Evolutionary conservation across 441 rosid genomes (phyloP).

Genomic region (Raphanus hybrid): DNA sequence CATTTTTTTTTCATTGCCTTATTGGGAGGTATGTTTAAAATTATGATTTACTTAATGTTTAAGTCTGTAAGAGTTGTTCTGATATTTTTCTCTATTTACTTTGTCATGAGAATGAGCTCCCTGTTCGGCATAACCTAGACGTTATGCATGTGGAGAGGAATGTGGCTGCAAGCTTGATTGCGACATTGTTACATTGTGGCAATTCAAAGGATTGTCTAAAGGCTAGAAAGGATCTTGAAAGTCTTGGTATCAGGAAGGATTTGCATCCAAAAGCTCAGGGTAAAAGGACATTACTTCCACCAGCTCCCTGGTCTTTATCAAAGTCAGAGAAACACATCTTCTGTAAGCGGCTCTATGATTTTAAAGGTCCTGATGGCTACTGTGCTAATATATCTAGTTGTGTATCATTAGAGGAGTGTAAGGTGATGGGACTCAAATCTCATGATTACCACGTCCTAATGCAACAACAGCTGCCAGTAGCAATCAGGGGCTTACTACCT

Average conservation of each 20-base stretch:
- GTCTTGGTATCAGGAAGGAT: not conserved
- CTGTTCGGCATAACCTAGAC: not conserved
- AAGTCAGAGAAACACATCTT: not conserved
- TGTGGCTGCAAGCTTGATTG: not conserved
- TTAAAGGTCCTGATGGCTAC: not conserved
- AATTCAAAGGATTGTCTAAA: too few species aligned
- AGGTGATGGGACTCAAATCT: too few species aligned
- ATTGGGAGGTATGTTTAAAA: not conserved
- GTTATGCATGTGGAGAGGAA: not conserved
- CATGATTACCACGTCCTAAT: too few species aligned
- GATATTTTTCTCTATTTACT: not conserved
- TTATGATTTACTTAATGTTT: not conserved
- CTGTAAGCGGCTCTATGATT: not conserved
- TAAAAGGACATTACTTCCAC: not conserved
- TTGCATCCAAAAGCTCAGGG: not conserved
- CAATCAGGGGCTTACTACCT: too few species aligned
- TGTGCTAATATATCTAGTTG: too few species aligned
- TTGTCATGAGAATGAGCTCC: not conserved
- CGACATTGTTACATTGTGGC: not conserved
- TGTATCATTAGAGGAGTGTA: too few species aligned
- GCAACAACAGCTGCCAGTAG: too few species aligned
- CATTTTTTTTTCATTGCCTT: not conserved
- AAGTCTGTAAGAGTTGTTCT: not conserved
- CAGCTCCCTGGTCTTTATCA: not conserved
- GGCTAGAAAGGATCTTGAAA: too few species aligned